These are phyloP conservation scores for Hortaea sp. DNA, from an alignment of 2,329 filamentous ascomycete genomes.

Conservation along the genomic window DNA sequence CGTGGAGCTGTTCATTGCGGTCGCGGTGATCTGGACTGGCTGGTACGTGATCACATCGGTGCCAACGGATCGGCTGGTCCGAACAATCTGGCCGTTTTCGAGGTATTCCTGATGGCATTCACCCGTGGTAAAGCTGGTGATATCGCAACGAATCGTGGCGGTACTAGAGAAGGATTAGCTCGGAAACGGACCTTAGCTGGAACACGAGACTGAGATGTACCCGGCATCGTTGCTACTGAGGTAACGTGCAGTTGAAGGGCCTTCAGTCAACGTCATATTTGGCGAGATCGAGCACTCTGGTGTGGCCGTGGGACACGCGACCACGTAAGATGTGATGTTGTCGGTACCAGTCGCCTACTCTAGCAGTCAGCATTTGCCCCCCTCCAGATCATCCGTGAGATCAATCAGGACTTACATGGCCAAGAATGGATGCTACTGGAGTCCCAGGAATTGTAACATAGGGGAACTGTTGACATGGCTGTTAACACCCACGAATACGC, in stretches of 20 bases:
- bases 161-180: not conserved
- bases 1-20: constrained; percentile 5
- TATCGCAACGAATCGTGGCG: constrained; percentile 6
- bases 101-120: constrained; percentile 4
- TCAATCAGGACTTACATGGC: constrained; percentile 1
- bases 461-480: constrained; percentile 6
- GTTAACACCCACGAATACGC: not conserved
- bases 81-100: constrained; percentile 4
- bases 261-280: constrained; percentile 11
- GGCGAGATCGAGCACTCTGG: constrained; percentile 9
- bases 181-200: not conserved
- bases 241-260: constrained; percentile 6
- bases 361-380: not conserved
- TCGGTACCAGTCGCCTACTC: not conserved
- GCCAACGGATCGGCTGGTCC: constrained; percentile 1
- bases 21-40: constrained; percentile 8
- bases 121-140: constrained; percentile 3
- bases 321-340: constrained; percentile 8
- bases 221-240: constrained; percentile 5
- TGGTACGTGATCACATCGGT: constrained; percentile 7
- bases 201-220: not conserved
- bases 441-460: constrained; percentile 8
- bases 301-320: constrained; percentile 8
- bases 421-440: constrained; percentile 8
- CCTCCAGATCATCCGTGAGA: not conserved